These are phyloP conservation scores for Cystofilobasidium capitatum DNA, from an alignment of 768 basidiomycete genomes.

Conservation along the genomic window DNA sequence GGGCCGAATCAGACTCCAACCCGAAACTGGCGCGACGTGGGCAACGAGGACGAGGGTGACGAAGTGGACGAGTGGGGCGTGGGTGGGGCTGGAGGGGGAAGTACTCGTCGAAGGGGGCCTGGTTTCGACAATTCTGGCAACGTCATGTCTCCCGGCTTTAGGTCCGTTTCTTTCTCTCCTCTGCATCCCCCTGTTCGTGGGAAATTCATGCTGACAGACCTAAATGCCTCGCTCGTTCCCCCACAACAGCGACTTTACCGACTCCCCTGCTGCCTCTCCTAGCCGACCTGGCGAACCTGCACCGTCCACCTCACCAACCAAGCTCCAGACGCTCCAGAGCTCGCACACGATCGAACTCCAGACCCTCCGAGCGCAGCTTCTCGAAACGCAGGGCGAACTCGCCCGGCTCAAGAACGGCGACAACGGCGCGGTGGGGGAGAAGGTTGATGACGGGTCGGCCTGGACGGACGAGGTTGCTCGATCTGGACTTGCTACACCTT, in stretches of 20 bases:
- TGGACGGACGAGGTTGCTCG: conserved; percentile 16
- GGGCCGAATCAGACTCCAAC: conserved; percentile 13
- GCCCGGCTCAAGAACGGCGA: conserved; percentile 29
- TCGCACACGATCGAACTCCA: conserved; percentile 34
- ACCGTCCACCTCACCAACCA: conserved; percentile 27
- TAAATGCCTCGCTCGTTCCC: conserved; percentile 16
- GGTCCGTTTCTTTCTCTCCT: neutral
- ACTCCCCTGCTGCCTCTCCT: conserved; percentile 35
- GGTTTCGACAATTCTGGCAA: conserved; percentile 38
- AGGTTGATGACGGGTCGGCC: conserved; percentile 9
- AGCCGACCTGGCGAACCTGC: neutral
- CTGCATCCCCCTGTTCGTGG: neutral
- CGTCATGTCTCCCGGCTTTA: conserved; percentile 32
- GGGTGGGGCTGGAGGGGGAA: conserved; percentile 33
- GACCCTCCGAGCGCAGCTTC: conserved; percentile 34
- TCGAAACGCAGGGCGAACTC: conserved; percentile 35
- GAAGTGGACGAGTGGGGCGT: conserved; percentile 41
- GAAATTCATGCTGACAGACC: neutral
- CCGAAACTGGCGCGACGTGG: conserved; percentile 17
- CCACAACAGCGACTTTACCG: conserved; percentile 37
- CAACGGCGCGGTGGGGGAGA: conserved; percentile 19
- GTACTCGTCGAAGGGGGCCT: conserved; percentile 35
- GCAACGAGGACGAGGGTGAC: conserved; percentile 35
- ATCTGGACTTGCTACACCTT: neutral
- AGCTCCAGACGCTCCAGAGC: conserved; percentile 31